Conservation (phyloP, 2,329 filamentous ascomycete species). For the Arachnopeziza araneosa region DNA sequence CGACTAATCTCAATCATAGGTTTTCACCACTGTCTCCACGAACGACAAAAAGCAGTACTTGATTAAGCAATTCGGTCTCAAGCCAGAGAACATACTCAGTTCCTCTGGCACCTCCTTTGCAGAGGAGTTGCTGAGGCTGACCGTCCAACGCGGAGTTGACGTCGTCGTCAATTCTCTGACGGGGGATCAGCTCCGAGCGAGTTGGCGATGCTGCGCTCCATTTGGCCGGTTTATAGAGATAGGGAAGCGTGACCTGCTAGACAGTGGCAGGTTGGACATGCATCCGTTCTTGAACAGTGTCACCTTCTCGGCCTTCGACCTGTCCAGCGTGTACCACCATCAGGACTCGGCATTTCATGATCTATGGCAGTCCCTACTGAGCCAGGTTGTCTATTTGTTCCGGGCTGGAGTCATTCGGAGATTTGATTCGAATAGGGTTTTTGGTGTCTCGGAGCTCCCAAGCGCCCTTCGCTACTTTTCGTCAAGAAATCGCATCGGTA, state of each 20-base stretch:
- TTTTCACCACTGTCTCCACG: conserved; percentile 24
- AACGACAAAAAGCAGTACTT: conserved; percentile 16
- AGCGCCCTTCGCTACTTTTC: no score
- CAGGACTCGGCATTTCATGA: no score
- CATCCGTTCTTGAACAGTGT: conserved; percentile 32
- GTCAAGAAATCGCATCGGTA: no score
- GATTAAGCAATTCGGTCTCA: conserved; percentile 24
- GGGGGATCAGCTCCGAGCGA: conserved; percentile 22
- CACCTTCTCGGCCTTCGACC: conserved; percentile 36
- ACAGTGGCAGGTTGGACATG: conserved; percentile 12
- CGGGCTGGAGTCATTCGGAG: no score
- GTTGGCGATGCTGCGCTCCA: conserved; percentile 31
- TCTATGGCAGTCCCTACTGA: no score
- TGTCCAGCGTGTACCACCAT: no score
- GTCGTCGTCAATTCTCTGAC: conserved; percentile 26
- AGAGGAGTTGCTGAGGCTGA: no score
- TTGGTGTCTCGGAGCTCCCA: no score
- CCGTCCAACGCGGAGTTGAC: no score
- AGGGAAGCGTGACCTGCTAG: conserved; percentile 31
- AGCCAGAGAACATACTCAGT: conserved; percentile 24
- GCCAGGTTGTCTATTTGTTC: no score
- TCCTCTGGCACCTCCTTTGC: conserved; percentile 26
- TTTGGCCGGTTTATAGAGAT: conserved; percentile 37
- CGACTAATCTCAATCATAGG: no score
- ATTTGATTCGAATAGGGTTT: no score